These are phyloP conservation scores for Rosa multiflora DNA, from an alignment of 306 rosid species.

Conservation along the genomic window DNA sequence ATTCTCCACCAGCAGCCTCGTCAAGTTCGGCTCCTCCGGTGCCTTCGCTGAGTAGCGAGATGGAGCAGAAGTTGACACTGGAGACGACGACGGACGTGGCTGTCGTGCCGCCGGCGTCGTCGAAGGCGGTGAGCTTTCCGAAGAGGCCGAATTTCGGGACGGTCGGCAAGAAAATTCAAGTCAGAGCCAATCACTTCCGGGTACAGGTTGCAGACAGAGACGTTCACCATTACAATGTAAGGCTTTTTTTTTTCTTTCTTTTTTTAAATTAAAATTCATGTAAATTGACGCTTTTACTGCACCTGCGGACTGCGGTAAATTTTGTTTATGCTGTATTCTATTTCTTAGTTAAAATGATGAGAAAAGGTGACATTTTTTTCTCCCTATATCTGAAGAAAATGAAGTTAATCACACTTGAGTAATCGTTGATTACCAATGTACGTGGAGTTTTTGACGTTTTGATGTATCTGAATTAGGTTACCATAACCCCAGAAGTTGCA, in stretches of 20 bases:
- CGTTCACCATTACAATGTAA: slow-evolving; percentile 57
- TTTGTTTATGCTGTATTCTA: no score
- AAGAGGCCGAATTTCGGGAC: slow-evolving; percentile 52
- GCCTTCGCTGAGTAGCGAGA: background rate
- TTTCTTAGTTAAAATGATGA: no score
- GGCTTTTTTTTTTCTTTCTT: background rate
- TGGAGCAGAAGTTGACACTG: slow-evolving; percentile 31
- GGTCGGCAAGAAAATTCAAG: slow-evolving; percentile 21
- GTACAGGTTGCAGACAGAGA: slow-evolving; percentile 36
- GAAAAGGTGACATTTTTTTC: no score
- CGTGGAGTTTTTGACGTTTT: background rate
- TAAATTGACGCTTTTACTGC: background rate
- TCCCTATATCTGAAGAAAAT: no score
- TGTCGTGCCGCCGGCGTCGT: slow-evolving; percentile 36
- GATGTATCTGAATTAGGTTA: slow-evolving; percentile 38
- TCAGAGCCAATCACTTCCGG: slow-evolving; percentile 64
- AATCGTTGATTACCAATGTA: no score
- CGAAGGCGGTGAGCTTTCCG: slow-evolving; percentile 27
- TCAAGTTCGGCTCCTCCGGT: background rate
- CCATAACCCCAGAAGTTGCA: slow-evolving; percentile 47
- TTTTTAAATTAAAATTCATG: no score
- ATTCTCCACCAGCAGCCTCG: background rate
- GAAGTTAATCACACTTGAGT: background rate
- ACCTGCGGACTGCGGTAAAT: background rate
- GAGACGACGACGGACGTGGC: background rate